These are phyloP conservation scores for Paecilomyces dactylethromorphus DNA, from an alignment of 2,329 filamentous ascomycete genomes.

Conservation along the genomic window DNA sequence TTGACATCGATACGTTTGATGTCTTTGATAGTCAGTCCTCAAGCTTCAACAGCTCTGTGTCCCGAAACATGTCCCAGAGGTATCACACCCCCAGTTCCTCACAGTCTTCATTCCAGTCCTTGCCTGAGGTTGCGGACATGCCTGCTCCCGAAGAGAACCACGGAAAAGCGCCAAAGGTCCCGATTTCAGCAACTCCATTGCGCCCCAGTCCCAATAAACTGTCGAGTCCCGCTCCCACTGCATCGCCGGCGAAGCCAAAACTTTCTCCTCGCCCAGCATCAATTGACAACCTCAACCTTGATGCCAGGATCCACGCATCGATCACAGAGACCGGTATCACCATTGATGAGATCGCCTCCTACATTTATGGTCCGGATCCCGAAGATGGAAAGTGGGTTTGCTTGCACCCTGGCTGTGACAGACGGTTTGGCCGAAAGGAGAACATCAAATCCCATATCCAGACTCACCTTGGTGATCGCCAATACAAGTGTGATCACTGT, in stretches of 20 bases:
- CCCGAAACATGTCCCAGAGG: conserved; percentile 29
- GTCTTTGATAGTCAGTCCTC: conserved; percentile 46
- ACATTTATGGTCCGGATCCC: conserved; percentile 65
- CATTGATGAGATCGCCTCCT: conserved; percentile 72
- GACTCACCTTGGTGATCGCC: conserved; percentile 92
- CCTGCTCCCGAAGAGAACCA: conserved; percentile 18
- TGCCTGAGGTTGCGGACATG: conserved; percentile 46
- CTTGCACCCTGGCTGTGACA: conserved; percentile 70
- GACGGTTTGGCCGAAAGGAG: conserved; percentile 92
- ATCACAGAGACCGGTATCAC: conserved; percentile 77
- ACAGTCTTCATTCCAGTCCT: conserved; percentile 46
- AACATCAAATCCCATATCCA: conserved; percentile 99
- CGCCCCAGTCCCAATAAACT: conserved; percentile 14
- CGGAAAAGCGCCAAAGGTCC: conserved; percentile 20
- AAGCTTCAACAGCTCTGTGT: conserved; percentile 20
- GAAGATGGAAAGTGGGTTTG: conserved; percentile 75
- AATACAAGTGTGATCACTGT: conserved; percentile 90
- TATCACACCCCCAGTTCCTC: conserved; percentile 32
- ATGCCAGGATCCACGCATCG: conserved; percentile 53
- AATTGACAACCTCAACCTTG: conserved; percentile 44
- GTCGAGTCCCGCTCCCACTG: conserved; percentile 10
- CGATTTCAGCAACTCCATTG: conserved; percentile 21
- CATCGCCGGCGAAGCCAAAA: conserved; percentile 26
- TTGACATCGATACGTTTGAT: conserved; percentile 40
- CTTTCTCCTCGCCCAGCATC: conserved; percentile 38